Evolutionary conservation across 495 filamentous ascomycete species (phyloP).

Genomic region (Lophium mytilinum): DNA sequence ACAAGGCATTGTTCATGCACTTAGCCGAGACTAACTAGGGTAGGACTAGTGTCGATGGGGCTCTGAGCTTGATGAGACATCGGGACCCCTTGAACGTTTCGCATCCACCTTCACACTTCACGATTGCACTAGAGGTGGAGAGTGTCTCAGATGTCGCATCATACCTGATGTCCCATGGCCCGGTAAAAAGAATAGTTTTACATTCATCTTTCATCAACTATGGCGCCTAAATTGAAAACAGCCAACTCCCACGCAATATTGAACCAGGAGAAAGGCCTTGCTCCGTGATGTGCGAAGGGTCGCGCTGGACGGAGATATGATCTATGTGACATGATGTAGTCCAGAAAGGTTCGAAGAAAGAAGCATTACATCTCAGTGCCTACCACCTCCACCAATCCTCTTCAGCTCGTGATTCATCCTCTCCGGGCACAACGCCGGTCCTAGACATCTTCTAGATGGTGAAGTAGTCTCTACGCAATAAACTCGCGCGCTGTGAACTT

Average conservation of each 20-base stretch:
- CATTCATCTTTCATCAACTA: constrained; percentile 12
- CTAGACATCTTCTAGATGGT: not conserved
- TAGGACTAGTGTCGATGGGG: no score
- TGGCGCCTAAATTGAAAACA: constrained; percentile 6
- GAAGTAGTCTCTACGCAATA: constrained; percentile 5
- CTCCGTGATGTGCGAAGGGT: constrained; percentile 18
- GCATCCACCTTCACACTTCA: no score
- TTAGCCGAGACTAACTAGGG: not conserved
- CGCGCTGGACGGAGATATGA: constrained; percentile 8
- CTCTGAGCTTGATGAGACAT: not conserved
- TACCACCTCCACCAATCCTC: not conserved
- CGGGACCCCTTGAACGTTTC: no score
- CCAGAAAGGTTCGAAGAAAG: constrained; percentile 10
- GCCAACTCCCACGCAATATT: constrained; percentile 18
- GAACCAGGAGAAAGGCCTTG: constrained; percentile 21
- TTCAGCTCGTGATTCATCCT: not conserved
- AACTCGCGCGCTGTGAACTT: constrained; percentile 19
- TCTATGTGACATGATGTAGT: constrained; percentile 20
- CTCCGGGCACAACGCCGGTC: not conserved
- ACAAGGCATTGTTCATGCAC: not conserved
- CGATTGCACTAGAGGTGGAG: no score
- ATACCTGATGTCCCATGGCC: no score
- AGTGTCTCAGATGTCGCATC: no score
- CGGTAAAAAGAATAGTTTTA: constrained; percentile 17
- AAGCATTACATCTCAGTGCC: constrained; percentile 13